Conservation (phyloP, 1,284 basidiomycete species). For the Vanrija pseudolonga region DNA sequence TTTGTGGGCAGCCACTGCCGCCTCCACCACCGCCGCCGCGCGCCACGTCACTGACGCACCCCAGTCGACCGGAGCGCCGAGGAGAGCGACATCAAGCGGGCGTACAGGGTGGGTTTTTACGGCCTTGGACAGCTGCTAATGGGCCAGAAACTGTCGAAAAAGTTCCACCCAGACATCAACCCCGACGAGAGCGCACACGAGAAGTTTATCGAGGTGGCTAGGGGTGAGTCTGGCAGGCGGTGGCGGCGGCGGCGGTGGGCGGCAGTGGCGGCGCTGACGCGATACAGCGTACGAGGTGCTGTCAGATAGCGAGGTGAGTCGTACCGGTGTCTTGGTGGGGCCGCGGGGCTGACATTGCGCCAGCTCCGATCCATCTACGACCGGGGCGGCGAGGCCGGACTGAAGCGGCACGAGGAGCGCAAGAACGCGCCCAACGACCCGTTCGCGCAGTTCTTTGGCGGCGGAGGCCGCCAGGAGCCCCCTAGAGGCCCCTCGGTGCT, state of each 20-base stretch:
- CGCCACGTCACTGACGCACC: slow-evolving; percentile 8
- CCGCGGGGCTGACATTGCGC: slow-evolving; percentile 1
- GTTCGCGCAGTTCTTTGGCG: slow-evolving; percentile 87
- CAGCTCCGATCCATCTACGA: slow-evolving; percentile 90
- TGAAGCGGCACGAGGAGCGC: slow-evolving; percentile 71
- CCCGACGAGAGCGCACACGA: slow-evolving; percentile 74
- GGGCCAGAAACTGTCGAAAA: slow-evolving; percentile 71
- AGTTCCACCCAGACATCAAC: slow-evolving; percentile 92
- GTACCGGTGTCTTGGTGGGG: background rate
- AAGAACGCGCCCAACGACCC: slow-evolving; percentile 78
- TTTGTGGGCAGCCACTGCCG: slow-evolving; percentile 14
- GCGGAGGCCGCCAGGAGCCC: slow-evolving; percentile 65
- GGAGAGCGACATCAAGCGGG: slow-evolving; percentile 81
- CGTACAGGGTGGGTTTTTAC: slow-evolving; percentile 59
- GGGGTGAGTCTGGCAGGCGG: slow-evolving; percentile 61
- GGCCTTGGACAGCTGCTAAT: background rate
- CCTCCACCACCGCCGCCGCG: background rate
- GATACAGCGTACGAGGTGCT: slow-evolving; percentile 82
- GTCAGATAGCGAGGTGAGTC: slow-evolving; percentile 67
- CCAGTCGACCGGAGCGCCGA: slow-evolving; percentile 72
- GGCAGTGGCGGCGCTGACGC: slow-evolving; percentile 13
- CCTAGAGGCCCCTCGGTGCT: slow-evolving; percentile 71
- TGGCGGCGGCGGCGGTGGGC: too few species aligned
- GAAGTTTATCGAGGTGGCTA: slow-evolving; percentile 82
- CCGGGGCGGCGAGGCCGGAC: slow-evolving; percentile 83